Base-by-base conservation (phyloP, 768 basidiomycete genomes). In the Mycena sanguinolenta region DNA sequence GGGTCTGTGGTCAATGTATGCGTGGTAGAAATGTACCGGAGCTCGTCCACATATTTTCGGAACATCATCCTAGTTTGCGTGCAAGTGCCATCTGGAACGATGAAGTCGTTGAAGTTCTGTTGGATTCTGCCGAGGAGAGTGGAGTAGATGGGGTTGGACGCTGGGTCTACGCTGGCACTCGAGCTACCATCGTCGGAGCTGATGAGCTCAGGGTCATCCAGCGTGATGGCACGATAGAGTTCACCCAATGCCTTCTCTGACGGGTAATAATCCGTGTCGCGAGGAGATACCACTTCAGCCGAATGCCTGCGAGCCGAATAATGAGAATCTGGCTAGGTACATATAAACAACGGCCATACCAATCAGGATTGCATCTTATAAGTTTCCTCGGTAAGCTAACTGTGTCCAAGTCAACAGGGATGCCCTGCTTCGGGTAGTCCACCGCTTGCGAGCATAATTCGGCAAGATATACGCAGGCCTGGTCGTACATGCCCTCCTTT, bases 401-500 rank as follows among this genome's bases (percentile, higher is more conserved):
- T 4, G 79, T 75, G 27, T 82, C 80, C 32, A 91, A 81, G 58
- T 90, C 81, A 28, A 93, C 91, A 2, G 89, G 86, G 42, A 87
- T 87, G 12, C 93, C 94, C 71, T 91, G 90, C 80, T 95, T 95
- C 0, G 92, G 89, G 76, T 93, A 95, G 75, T 95, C 94, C 5
- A 95, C 93, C 52, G 55, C 86, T 78, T 86, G 82, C 14, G 86
- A 87, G 75, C 91, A 94, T 19, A 92, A 77, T 59, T 82, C 80
- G 4, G 93, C 92, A 6, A 95, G 81, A 49, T 72, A 78, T 39
- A 87, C 68, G 77, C 95, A 95, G 54, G 81, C 76, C 1, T 78
- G 74, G 72, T 95, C 91, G 28, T 80, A 81, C 27, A 90, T 89
- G 3, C 94, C 94, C 4, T 85, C 78, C 91, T 93, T 71, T 6